These are phyloP conservation scores for Penstemon newberryi DNA, from an alignment of 257 asterid species.

Conservation along the genomic window DNA sequence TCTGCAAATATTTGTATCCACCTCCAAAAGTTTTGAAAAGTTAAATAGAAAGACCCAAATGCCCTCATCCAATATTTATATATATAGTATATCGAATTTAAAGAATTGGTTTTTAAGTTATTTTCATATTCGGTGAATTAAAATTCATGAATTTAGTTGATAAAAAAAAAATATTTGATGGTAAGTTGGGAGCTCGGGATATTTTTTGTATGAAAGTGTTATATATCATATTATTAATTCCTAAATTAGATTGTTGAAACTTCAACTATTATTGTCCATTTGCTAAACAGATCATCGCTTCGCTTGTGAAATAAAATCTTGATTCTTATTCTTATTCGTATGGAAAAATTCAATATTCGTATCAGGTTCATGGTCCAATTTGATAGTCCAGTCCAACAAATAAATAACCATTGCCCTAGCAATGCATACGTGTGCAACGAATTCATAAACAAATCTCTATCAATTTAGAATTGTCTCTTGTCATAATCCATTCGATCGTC, in stretches of 20 bases:
- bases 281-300: neutral
- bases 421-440: neutral
- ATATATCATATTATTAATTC: neutral
- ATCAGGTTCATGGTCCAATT: constrained; percentile 32
- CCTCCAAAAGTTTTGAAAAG: no score
- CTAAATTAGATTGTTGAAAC: neutral
- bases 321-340: neutral
- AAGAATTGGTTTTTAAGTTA: no score
- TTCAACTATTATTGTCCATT: constrained; percentile 21
- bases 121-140: no score
- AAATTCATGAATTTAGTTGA: no score
- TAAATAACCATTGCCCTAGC: neutral
- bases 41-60: no score
- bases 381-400: constrained; percentile 27
- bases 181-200: no score
- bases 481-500: neutral
- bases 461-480: neutral
- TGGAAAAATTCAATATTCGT: neutral
- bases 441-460: neutral
- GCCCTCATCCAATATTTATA: no score
- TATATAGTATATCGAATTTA: no score
- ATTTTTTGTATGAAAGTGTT: no score
- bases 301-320: constrained; percentile 22
- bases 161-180: no score
- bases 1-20: no score